Percentiles rank a stretch among this genome's conserved stretches.
phyloP scores from a whole-genome alignment of 129 eudicot genomes.

The Flaveria robusta region DNA sequence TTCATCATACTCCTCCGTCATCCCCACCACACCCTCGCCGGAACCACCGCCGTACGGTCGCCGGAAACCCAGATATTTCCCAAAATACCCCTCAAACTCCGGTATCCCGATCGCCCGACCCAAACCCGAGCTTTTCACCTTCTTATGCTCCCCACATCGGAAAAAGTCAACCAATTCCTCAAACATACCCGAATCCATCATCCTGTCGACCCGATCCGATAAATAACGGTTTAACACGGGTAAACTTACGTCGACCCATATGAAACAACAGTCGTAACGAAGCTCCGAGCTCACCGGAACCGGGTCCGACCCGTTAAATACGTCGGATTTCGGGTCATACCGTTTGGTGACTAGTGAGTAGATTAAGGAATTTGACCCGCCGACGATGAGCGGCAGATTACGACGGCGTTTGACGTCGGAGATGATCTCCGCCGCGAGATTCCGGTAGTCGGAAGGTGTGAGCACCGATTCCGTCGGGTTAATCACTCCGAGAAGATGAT shows the following conservation, averaged over 20 bases:
- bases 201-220: constrained; percentile 68
- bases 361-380: constrained; percentile 83
- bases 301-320: constrained; percentile 42
- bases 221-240: constrained; percentile 63
- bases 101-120: constrained; percentile 72
- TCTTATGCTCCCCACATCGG: constrained; percentile 27
- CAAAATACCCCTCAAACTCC: constrained; percentile 56
- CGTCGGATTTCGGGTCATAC: constrained; percentile 48
- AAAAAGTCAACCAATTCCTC: constrained; percentile 58
- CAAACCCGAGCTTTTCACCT: constrained; percentile 45
- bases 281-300: constrained; percentile 38
- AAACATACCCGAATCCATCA: constrained; percentile 79
- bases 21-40: constrained; percentile 28
- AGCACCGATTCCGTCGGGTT: constrained; percentile 42
- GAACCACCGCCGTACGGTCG: not conserved
- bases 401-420: constrained; percentile 40
- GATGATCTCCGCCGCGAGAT: constrained; percentile 35
- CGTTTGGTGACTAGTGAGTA: constrained; percentile 52
- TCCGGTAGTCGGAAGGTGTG: constrained; percentile 54
- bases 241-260: constrained; percentile 60
- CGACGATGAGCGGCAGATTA: constrained; percentile 56
- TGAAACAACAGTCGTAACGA: constrained; percentile 64
- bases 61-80: not conserved
- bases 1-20: constrained; percentile 41
- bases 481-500: constrained; percentile 69